A percentile compares a stretch with the other conserved stretches of the same genome.
These are phyloP conservation scores for Akanthomyces muscarius DNA, from an alignment of 2,329 filamentous ascomycete genomes.

Conservation along the genomic window DNA sequence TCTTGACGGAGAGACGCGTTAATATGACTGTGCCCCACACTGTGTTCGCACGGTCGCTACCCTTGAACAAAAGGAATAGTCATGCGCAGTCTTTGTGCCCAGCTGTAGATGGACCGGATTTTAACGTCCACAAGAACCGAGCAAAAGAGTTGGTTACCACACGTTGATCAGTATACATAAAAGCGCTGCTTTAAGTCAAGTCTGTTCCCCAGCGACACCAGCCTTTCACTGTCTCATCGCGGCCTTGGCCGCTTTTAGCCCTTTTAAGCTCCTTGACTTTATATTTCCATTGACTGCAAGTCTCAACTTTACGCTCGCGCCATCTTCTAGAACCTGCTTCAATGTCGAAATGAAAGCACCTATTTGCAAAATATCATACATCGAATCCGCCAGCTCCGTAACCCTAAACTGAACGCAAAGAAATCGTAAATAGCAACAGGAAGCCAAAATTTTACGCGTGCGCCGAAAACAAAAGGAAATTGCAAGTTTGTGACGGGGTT, in stretches of 20 bases:
- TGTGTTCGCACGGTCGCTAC: constrained; percentile 8
- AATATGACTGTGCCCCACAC: constrained; percentile 8
- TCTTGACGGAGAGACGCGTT: constrained; percentile 14
- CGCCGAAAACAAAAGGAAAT: constrained; percentile 15
- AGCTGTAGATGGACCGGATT: too few relatives aligned
- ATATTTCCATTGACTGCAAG: background rate
- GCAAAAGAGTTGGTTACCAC: background rate
- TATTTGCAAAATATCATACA: constrained; percentile 18
- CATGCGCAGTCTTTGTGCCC: too few relatives aligned
- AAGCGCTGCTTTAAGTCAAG: background rate
- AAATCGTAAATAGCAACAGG: constrained; percentile 6
- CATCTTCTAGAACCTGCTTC: background rate
- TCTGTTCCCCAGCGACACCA: background rate
- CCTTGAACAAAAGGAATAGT: background rate
- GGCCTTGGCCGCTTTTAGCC: background rate
- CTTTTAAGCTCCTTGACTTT: background rate
- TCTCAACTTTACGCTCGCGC: background rate
- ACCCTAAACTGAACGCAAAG: constrained; percentile 1
- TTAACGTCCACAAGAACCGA: background rate
- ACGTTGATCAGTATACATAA: background rate
- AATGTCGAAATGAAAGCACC: constrained; percentile 9
- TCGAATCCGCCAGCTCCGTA: constrained; percentile 12
- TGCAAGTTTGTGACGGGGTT: background rate
- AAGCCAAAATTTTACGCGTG: constrained; percentile 10
- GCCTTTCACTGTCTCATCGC: background rate